Evolutionary conservation across 2,329 filamentous ascomycete genomes (phyloP).

Genomic region (Bipolaris gigantea): DNA sequence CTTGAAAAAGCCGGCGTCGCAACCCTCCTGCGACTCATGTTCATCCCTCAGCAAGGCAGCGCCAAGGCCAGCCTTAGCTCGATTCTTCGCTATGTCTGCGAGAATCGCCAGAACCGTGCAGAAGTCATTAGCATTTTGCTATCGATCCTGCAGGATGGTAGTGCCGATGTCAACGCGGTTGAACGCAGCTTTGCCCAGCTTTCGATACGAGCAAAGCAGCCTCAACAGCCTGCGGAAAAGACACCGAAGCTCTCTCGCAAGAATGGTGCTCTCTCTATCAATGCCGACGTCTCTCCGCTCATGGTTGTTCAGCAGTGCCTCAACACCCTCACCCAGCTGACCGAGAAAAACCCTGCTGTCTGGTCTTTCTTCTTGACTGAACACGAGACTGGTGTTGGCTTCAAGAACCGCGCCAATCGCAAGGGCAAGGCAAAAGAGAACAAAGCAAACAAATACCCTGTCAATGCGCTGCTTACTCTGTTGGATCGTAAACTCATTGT

Average conservation of each 20-base stretch:
- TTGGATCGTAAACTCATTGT: slow-evolving; percentile 94
- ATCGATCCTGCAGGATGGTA: slow-evolving; percentile 93
- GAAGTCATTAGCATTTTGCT: slow-evolving; percentile 92
- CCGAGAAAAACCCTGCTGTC: slow-evolving; percentile 81
- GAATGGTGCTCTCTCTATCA: slow-evolving; percentile 64
- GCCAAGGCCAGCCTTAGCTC: slow-evolving; percentile 81
- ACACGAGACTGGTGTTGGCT: slow-evolving; percentile 76
- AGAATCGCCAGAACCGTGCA: slow-evolving; percentile 93
- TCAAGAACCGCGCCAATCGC: slow-evolving; percentile 74
- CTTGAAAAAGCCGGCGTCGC: slow-evolving; percentile 94
- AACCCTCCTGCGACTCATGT: slow-evolving; percentile 97
- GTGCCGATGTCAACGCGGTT: slow-evolving; percentile 86
- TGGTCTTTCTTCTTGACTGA: slow-evolving; percentile 92
- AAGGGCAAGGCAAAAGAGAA: slow-evolving; percentile 89
- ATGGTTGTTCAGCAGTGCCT: slow-evolving; percentile 96
- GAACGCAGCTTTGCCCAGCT: slow-evolving; percentile 94
- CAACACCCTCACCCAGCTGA: slow-evolving; percentile 79
- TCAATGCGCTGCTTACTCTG: slow-evolving; percentile 86
- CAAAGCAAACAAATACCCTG: slow-evolving; percentile 82
- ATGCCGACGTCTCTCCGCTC: slow-evolving; percentile 87
- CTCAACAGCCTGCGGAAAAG: slow-evolving; percentile 64
- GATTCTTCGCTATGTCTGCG: slow-evolving; percentile 87
- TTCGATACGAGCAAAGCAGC: slow-evolving; percentile 85
- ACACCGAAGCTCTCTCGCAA: slow-evolving; percentile 83
- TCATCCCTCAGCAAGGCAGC: slow-evolving; percentile 87